Evolutionary conservation across 768 basidiomycete species (phyloP).

Genomic region (Chlorophyllum brunneum): DNA sequence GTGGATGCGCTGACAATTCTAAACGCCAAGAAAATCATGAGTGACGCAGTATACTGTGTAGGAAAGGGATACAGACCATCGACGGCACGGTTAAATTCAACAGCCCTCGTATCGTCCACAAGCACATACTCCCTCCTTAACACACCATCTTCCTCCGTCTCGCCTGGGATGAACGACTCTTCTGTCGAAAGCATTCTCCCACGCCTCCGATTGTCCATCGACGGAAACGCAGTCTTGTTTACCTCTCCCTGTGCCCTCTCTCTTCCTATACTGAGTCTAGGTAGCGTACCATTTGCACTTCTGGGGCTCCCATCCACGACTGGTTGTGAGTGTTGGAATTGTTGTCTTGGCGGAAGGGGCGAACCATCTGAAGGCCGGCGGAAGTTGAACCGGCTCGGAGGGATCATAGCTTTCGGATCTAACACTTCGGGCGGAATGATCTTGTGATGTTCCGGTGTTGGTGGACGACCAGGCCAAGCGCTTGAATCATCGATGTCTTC

Average conservation of each 20-base stretch:
- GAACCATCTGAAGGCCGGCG: conserved; percentile 31
- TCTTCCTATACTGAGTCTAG: conserved; percentile 11
- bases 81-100: conserved; percentile 88
- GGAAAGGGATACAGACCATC: conserved; percentile 58
- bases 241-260: background rate
- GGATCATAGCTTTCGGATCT: conserved; percentile 77
- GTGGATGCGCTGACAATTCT: conserved; percentile 65
- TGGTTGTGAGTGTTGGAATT: background rate
- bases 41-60: conserved; percentile 4
- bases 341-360: background rate
- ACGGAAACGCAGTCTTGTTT: conserved; percentile 7
- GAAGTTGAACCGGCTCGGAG: conserved; percentile 79
- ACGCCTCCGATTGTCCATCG: conserved; percentile 17
- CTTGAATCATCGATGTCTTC: conserved; percentile 27
- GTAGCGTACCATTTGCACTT: conserved; percentile 17
- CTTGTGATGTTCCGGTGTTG: conserved; percentile 69
- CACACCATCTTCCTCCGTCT: conserved; percentile 79
- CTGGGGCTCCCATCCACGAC: conserved; percentile 22
- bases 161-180: conserved; percentile 73
- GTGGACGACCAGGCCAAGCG: conserved; percentile 32
- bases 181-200: conserved; percentile 44
- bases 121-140: conserved; percentile 89
- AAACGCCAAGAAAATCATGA: conserved; percentile 5
- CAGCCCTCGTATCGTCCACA: conserved; percentile 83
- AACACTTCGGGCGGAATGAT: conserved; percentile 77